Evolutionary conservation across 2,329 filamentous ascomycete genomes (phyloP).

Genomic region (Apiospora arundinis): DNA sequence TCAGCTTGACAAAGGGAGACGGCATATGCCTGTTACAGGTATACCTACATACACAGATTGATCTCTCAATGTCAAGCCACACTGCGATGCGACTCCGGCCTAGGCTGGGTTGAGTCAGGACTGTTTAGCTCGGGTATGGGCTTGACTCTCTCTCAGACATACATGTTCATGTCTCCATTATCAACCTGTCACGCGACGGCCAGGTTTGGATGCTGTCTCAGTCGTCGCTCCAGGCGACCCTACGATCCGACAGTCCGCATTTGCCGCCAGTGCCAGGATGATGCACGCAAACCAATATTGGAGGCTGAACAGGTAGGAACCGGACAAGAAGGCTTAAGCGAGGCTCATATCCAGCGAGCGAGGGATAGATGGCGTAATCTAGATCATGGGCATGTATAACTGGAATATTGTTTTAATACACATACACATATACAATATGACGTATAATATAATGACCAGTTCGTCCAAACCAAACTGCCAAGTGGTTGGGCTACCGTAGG

Average conservation of each 20-base stretch:
- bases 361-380: constrained; percentile 3
- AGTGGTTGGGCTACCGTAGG: not conserved
- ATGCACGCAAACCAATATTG: not conserved
- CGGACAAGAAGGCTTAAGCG: not conserved
- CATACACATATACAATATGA: not conserved
- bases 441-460: not conserved
- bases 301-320: not conserved
- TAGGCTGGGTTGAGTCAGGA: constrained; percentile 2
- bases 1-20: not conserved
- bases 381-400: not conserved
- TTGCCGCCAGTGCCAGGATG: not conserved
- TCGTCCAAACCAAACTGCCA: not conserved
- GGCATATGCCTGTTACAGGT: constrained; percentile 12
- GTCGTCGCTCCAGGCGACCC: constrained; percentile 1
- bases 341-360: not conserved
- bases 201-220: constrained; percentile 10
- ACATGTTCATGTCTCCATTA: not conserved
- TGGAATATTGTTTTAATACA: no score
- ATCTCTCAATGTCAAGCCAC: constrained; percentile 8
- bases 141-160: constrained; percentile 15
- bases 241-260: constrained; percentile 12
- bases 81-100: not conserved
- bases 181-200: not conserved
- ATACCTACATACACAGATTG: not conserved
- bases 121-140: not conserved